Conservation (phyloP, 768 basidiomycete genomes). For the Suillus alpinus region DNA sequence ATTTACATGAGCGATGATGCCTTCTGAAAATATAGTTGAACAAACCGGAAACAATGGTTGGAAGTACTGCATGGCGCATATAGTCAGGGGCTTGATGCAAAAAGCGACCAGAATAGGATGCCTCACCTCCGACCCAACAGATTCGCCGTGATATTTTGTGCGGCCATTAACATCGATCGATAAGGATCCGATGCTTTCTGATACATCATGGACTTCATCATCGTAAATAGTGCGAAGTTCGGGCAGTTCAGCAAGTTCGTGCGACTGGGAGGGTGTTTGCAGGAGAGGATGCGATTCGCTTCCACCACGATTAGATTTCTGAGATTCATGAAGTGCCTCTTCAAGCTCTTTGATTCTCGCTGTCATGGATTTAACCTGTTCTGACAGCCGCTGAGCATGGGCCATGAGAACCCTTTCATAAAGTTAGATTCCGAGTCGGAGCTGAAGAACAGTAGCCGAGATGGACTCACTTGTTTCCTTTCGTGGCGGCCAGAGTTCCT, state of each 20-base stretch:
- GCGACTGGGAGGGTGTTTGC: conserved; percentile 3
- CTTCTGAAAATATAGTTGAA: background rate
- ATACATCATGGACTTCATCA: conserved; percentile 27
- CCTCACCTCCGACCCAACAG: conserved; percentile 49
- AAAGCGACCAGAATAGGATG: background rate
- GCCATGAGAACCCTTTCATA: conserved; percentile 46
- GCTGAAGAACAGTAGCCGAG: background rate
- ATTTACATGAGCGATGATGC: conserved; percentile 12
- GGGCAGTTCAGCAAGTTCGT: conserved; percentile 9
- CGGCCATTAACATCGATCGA: conserved; percentile 49
- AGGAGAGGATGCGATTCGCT: conserved; percentile 18
- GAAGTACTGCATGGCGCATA: conserved; percentile 30
- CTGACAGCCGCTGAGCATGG: conserved; percentile 44
- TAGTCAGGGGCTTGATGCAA: background rate
- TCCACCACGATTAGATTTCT: conserved; percentile 13
- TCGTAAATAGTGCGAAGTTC: conserved; percentile 17
- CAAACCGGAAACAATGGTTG: conserved; percentile 32
- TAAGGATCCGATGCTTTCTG: conserved; percentile 45
- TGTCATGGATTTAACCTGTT: conserved; percentile 44
- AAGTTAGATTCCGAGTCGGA: conserved; percentile 7
- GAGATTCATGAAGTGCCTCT: conserved; percentile 32
- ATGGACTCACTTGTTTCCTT: conserved; percentile 51
- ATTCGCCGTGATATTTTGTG: conserved; percentile 48
- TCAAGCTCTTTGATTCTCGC: conserved; percentile 46
- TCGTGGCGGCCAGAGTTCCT: conserved; percentile 52